These are phyloP conservation scores for Pisolithus tinctorius DNA, from an alignment of 768 basidiomycete genomes.

Conservation along the genomic window DNA sequence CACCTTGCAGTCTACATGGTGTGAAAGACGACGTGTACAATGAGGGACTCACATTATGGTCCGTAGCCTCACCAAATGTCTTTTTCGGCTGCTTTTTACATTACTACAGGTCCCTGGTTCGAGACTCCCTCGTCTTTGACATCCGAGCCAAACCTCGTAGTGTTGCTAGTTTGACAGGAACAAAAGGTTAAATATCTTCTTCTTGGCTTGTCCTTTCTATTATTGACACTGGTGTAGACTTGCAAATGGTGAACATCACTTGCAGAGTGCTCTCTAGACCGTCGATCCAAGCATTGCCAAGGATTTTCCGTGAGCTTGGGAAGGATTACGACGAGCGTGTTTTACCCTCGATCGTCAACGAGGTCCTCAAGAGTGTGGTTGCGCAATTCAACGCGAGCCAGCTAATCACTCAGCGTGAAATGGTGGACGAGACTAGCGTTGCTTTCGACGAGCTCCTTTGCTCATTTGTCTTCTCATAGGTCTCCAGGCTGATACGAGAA, in stretches of 20 bases:
- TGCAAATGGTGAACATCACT: conserved; percentile 95
- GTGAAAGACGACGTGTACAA: conserved; percentile 74
- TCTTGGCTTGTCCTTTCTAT: not conserved
- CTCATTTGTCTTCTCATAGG: conserved; percentile 38
- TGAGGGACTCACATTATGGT: conserved; percentile 93
- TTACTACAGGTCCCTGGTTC: conserved; percentile 85
- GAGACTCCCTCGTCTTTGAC: conserved; percentile 93
- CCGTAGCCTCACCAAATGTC: conserved; percentile 16
- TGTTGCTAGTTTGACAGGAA: conserved; percentile 95
- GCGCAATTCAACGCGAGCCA: conserved; percentile 99
- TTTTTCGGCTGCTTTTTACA: conserved; percentile 2
- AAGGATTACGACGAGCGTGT: conserved; percentile 97
- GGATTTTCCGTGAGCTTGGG: conserved; percentile 92
- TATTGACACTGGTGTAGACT: conserved; percentile 41
- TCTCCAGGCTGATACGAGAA: conserved; percentile 91
- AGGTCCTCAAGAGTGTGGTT: conserved; percentile 96
- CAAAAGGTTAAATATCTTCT: conserved; percentile 66
- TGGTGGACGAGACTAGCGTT: conserved; percentile 42
- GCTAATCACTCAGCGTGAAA: conserved; percentile 95
- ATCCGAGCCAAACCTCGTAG: conserved; percentile 97
- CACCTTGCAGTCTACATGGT: conserved; percentile 63
- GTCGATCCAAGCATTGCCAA: conserved; percentile 66
- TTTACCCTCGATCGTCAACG: conserved; percentile 92
- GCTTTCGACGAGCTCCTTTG: not conserved
- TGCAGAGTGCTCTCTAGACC: conserved; percentile 97